phyloP scores from a whole-genome alignment of 1,139 yeast species.

The Groenewaldozyma sp. region DNA sequence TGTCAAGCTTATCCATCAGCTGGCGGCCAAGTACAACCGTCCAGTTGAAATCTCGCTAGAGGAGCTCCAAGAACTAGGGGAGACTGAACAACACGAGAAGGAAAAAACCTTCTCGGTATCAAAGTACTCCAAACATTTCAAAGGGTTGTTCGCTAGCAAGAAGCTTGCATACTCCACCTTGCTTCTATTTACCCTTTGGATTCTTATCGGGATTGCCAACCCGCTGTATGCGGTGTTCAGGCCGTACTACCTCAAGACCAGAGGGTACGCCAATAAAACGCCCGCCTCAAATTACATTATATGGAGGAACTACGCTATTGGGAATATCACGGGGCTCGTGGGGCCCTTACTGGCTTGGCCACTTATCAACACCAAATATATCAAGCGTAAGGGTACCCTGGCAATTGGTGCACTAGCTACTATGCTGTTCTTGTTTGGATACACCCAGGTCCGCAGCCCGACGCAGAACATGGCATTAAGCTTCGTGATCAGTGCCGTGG shows the following conservation, averaged over 20 bases:
- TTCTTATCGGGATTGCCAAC: conserved; percentile 43
- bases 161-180: conserved; percentile 35
- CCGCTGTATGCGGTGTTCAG: conserved; percentile 44
- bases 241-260: conserved; percentile 39
- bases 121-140: conserved; percentile 13
- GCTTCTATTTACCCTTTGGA: conserved; percentile 40
- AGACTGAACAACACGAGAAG: conserved; percentile 7
- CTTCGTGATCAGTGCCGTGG: conserved; percentile 41
- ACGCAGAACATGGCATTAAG: conserved; percentile 44
- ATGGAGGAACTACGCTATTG: conserved; percentile 45
- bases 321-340: conserved; percentile 42
- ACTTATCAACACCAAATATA: conserved; percentile 32
- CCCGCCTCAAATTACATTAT: conserved; percentile 33
- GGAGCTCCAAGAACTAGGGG: conserved; percentile 35
- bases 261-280: conserved; percentile 36
- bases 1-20: conserved; percentile 13
- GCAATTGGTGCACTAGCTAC: conserved; percentile 44
- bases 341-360: conserved; percentile 51
- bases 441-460: conserved; percentile 43
- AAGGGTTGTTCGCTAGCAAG: conserved; percentile 32
- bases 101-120: conserved; percentile 1
- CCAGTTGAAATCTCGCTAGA: conserved; percentile 27
- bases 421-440: conserved; percentile 51
- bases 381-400: conserved; percentile 51
- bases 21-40: conserved; percentile 16